Evolutionary conservation across 2,329 filamentous ascomycete genomes (phyloP).

Genomic region (Monosporascus sp.): DNA sequence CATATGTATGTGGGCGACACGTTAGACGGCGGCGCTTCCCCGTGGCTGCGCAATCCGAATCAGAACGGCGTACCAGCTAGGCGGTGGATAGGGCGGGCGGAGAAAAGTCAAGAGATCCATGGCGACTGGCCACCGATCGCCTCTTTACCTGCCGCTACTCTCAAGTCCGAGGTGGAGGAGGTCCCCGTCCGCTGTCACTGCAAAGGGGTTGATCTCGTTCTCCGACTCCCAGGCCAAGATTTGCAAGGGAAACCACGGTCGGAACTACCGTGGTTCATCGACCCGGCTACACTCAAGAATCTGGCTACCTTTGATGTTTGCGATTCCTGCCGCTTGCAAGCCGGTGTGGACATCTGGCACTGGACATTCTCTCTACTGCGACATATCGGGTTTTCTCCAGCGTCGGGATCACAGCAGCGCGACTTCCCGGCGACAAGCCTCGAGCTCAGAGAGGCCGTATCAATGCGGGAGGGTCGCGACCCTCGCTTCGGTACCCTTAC

Average conservation of each 20-base stretch:
- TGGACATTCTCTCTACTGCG: conserved; percentile 40
- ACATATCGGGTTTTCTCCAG: conserved; percentile 30
- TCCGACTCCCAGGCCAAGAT: conserved; percentile 26
- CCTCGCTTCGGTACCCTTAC: conserved; percentile 36
- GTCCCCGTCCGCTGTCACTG: conserved; percentile 41
- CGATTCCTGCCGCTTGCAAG: conserved; percentile 39
- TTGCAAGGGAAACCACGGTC: conserved; percentile 20
- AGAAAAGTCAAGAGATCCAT: conserved; percentile 23
- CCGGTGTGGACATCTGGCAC: conserved; percentile 37
- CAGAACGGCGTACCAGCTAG: conserved; percentile 18
- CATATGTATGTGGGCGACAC: conserved; percentile 47
- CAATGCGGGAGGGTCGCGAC: conserved; percentile 21
- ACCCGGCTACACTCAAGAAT: conserved; percentile 36
- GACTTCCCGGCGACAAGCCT: conserved; percentile 25
- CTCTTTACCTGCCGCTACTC: conserved; percentile 5
- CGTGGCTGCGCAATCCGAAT: conserved; percentile 37
- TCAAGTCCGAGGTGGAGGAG: conserved; percentile 12
- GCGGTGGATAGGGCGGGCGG: conserved; percentile 20
- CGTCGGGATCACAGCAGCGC: not conserved
- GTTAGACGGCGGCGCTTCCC: conserved; percentile 44
- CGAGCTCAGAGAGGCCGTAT: conserved; percentile 31
- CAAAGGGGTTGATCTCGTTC: conserved; percentile 37
- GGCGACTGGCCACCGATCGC: conserved; percentile 23
- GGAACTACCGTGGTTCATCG: conserved; percentile 37
- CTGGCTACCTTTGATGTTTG: conserved; percentile 38